Base-by-base conservation (phyloP, 768 basidiomycete genomes). In the Panellus pusillus region DNA sequence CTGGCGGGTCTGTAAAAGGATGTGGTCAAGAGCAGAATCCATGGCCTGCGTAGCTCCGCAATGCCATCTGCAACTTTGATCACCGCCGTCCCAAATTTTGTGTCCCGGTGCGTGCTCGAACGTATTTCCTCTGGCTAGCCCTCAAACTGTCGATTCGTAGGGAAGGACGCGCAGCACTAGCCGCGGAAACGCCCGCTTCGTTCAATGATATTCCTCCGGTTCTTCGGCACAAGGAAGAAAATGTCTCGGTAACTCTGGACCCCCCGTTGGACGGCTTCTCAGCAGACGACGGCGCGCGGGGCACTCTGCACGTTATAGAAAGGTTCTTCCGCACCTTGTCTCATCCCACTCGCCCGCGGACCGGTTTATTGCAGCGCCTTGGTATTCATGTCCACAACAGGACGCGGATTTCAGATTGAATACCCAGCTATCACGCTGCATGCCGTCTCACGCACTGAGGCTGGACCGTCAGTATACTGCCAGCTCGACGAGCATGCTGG, bases 401-500 rank as follows among this genome's bases (percentile, higher is more conserved):
- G 84, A 14, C 74, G 75, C 40, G 93, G 92, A 14, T 87, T 98
- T 70, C 84, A 89, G 60, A 81, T 98, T 65, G 77, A 86, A 52
- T 98, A 96, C 68, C 93, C 91, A 9, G 76, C 87, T 6, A 90
- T 99, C 65, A 96, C 93, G 1, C 80, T 99, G 2, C 97, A 99
- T 63, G 97, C 97, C 20, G 80, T 95, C 49, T 91, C 93, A 1
- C 86, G 93, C 41, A 78, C 80, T 3, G 81, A 83, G 39, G 56
- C 71, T 9, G 78, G 76, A 0, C 85, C 90, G 4, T 87, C 84
- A 7, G 80, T 98, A 66, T 98, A 98, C 70, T 97, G 94, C 66
- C 97, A 99, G 62, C 80, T 98, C 11, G 95, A 97, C 62, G 92
- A 92, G 55, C 64, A 66, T 45, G 70, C 72, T n/a, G 72, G 67